phyloP scores from a whole-genome alignment of 495 filamentous ascomycete genomes.

The Xylaria grammica region DNA sequence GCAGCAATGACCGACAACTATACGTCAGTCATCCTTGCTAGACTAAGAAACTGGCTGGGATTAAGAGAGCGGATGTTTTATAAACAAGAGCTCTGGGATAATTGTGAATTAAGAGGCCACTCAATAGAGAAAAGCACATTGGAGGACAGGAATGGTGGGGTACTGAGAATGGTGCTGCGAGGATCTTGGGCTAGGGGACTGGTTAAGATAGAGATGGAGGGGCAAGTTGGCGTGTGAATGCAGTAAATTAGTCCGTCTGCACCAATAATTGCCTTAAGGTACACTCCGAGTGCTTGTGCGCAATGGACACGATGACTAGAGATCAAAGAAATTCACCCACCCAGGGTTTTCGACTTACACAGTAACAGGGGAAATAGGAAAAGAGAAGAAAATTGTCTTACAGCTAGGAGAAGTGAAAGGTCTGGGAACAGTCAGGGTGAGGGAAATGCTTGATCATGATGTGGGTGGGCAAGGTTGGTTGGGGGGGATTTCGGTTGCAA shows the following conservation, averaged over 20 bases:
- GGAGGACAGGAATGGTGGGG: slow-evolving; percentile 44
- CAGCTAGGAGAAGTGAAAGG: slow-evolving; percentile 32
- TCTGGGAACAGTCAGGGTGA: slow-evolving; percentile 21
- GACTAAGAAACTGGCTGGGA: neutral
- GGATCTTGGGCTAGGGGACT: slow-evolving; percentile 18
- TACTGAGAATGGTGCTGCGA: slow-evolving; percentile 13
- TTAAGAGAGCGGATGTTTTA: neutral
- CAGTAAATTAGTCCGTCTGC: neutral
- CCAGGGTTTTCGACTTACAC: neutral
- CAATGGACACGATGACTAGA: neutral
- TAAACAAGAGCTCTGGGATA: neutral
- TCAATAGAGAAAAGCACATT: neutral
- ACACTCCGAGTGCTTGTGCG: neutral
- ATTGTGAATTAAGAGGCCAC: too few relatives aligned
- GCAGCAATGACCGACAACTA: neutral
- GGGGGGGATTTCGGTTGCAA: slow-evolving; percentile 10
- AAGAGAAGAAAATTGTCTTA: slow-evolving; percentile 23
- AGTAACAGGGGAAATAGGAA: neutral
- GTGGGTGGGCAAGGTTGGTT: slow-evolving; percentile 13
- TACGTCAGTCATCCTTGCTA: neutral
- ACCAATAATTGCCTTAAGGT: too few relatives aligned
- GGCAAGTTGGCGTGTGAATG: slow-evolving; percentile 2
- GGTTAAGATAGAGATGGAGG: slow-evolving; percentile 14
- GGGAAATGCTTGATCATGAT: slow-evolving; percentile 37
- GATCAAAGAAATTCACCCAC: neutral